Base-by-base conservation (phyloP, 768 basidiomycete genomes). In the Sporobolomyces phaffii region DNA sequence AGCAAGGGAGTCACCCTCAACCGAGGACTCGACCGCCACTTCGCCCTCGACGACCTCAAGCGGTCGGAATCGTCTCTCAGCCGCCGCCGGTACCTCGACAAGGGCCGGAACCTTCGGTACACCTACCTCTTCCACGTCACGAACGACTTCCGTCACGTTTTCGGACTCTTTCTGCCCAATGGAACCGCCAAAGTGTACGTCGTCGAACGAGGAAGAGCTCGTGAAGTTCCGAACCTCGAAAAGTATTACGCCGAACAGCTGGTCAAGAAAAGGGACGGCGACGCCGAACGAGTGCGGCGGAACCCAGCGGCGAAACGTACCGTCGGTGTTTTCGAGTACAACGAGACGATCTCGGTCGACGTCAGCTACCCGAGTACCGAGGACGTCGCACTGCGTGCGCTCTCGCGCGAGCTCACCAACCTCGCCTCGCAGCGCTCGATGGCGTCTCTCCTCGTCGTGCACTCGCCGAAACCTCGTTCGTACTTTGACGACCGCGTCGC, bases 101-200 rank as follows among this genome's bases (percentile, higher is more conserved):
- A 83, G 48, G 91, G 89, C 3, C 81, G 80, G 64, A 80, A 81
- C 13, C 81, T 85, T 47, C 90, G 89, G 76, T 89, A 90, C 77
- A 81, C 91, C 63, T 87, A 94, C 80, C 82, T 98, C 18, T 96
- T 90, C 75, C 94, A 98, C 24, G 84, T 82, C 63, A 84, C 91
- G 15, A 83, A 84, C 59, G 87, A 81, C 51, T 84, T 84, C 0
- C 82, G 94, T 26, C 91, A 97, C 73, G 84, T 96, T 22, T 92
- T 94, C 73, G 88, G 87, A 0, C 80, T 96, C 36, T 94, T 98
- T 80, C 81, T 86, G 40, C 90, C 91, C 0, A 80, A 77, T 33
- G 87, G 86, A 0, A 34, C 78, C 14, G 86, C 86, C 41, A 88
- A 86, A 73, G 80, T 98, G 3, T 92, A 91, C 76, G 79, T 96